Percentiles rank a stretch among this genome's conserved stretches.
These are phyloP conservation scores for Colletotrichum spaethianum DNA, from an alignment of 2,329 filamentous ascomycete species.

Conservation along the genomic window DNA sequence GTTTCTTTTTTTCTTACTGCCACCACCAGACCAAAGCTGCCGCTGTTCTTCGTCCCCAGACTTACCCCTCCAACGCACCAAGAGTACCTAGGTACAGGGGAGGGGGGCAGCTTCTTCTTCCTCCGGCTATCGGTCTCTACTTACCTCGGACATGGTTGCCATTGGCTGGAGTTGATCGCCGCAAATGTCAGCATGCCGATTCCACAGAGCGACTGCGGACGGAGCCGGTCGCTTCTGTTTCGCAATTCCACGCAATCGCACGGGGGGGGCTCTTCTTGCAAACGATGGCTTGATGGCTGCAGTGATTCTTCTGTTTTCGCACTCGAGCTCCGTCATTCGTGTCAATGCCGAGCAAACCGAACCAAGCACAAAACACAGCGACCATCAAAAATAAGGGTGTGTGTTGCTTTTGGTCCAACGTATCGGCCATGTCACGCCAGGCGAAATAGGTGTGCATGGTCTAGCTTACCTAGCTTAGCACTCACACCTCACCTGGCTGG, in stretches of 20 bases:
- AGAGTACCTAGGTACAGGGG: background rate
- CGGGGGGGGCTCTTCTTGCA: background rate
- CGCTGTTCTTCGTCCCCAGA: slow-evolving; percentile 4
- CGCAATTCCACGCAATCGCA: slow-evolving; percentile 16
- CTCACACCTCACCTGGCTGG: background rate
- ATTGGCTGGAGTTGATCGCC: slow-evolving; percentile 19
- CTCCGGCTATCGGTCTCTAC: slow-evolving; percentile 38
- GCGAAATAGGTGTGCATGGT: slow-evolving; percentile 8
- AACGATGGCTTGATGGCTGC: background rate
- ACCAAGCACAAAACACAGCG: background rate
- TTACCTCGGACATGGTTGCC: slow-evolving; percentile 7
- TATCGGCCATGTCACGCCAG: slow-evolving; percentile 9
- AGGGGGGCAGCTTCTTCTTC: background rate
- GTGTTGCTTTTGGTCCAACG: background rate
- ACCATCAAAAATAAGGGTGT: background rate
- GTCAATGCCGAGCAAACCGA: slow-evolving; percentile 30
- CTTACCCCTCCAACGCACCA: slow-evolving; percentile 9
- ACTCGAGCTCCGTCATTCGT: background rate
- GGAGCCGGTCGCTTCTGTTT: slow-evolving; percentile 20
- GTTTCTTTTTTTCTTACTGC: slow-evolving; percentile 16
- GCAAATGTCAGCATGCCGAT: slow-evolving; percentile 21
- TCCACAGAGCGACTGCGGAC: slow-evolving; percentile 31
- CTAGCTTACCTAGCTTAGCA: slow-evolving; percentile 15
- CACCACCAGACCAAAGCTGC: slow-evolving; percentile 1
- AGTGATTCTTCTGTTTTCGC: background rate